A percentile compares a stretch with the other conserved stretches of the same genome.
Conservation (phyloP, 1,139 yeast species). For the Suhomyces yuchorum region DNA sequence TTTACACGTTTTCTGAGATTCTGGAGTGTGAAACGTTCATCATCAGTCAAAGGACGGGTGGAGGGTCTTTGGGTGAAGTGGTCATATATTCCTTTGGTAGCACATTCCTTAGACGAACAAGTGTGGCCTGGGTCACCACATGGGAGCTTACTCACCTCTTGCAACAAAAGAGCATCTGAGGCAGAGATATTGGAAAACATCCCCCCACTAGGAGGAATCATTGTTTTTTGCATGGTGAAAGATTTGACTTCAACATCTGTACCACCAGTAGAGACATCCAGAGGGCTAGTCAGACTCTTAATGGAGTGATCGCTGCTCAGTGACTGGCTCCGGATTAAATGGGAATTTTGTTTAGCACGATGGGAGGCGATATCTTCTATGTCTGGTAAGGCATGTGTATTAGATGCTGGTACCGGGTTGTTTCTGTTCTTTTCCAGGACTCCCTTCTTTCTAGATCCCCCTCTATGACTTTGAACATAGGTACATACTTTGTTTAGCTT, state of each 20-base stretch:
- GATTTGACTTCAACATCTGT: background rate
- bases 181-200: slow-evolving; percentile 2
- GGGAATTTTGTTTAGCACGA: background rate
- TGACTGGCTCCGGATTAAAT: background rate
- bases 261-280: background rate
- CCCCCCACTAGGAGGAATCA: slow-evolving; percentile 3
- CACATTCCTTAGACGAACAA: slow-evolving; percentile 5
- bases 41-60: slow-evolving; percentile 3
- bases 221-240: background rate
- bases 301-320: slow-evolving; percentile 3
- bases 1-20: slow-evolving; percentile 13
- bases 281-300: slow-evolving; percentile 7
- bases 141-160: slow-evolving; percentile 6
- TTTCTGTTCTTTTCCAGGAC: slow-evolving; percentile 21
- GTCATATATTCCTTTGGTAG: slow-evolving; percentile 5
- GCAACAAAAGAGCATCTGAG: slow-evolving; percentile 4
- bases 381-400: slow-evolving; percentile 11
- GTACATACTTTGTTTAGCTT: slow-evolving; percentile 37
- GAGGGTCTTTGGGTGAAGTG: slow-evolving; percentile 5
- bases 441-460: slow-evolving; percentile 54
- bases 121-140: slow-evolving; percentile 6
- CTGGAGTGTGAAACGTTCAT: slow-evolving; percentile 9
- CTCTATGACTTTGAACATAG: slow-evolving; percentile 52
- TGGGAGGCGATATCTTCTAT: slow-evolving; percentile 16
- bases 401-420: slow-evolving; percentile 6